Conservation (phyloP, 805 yeast species). For the Saturnispora quitensis region DNA sequence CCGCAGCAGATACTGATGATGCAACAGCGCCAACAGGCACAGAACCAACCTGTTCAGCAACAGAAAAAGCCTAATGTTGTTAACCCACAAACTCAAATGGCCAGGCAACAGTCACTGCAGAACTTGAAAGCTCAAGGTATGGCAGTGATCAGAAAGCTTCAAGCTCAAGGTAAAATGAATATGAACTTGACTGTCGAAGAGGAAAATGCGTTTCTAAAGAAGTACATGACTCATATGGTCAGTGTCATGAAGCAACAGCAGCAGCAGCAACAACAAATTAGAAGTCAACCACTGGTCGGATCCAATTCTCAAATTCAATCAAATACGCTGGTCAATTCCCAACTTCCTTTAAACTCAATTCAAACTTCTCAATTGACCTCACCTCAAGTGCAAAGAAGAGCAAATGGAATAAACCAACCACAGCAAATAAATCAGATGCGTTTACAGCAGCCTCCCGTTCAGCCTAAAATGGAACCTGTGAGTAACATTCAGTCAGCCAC, state of each 20-base stretch:
- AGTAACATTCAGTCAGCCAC: neutral
- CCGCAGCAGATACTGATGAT: conserved; percentile 27
- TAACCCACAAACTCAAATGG: conserved; percentile 2
- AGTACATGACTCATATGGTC: conserved; percentile 25
- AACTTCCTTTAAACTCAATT: neutral
- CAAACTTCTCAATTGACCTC: conserved; percentile 9
- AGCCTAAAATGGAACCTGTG: neutral
- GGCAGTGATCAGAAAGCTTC: conserved; percentile 27
- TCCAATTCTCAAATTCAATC: neutral
- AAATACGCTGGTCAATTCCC: neutral
- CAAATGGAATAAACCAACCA: conserved; percentile 4
- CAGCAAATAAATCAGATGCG: conserved; percentile 6
- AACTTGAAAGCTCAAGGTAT: conserved; percentile 28
- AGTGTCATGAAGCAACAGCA: conserved; percentile 16
- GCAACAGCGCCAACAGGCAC: conserved; percentile 12
- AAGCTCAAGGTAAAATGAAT: conserved; percentile 27
- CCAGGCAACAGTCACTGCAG: conserved; percentile 16
- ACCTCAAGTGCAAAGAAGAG: conserved; percentile 10
- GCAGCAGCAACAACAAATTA: conserved; percentile 12
- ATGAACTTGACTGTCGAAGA: conserved; percentile 27
- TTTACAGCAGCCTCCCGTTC: conserved; percentile 3
- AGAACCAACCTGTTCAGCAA: conserved; percentile 7
- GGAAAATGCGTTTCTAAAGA: conserved; percentile 27
- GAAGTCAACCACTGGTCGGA: neutral
- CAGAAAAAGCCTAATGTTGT: neutral